Percentiles rank a stretch among this genome's conserved stretches.
These are phyloP conservation scores for Biscogniauxia sp. DNA, from an alignment of 2,329 filamentous ascomycete species.

Conservation along the genomic window DNA sequence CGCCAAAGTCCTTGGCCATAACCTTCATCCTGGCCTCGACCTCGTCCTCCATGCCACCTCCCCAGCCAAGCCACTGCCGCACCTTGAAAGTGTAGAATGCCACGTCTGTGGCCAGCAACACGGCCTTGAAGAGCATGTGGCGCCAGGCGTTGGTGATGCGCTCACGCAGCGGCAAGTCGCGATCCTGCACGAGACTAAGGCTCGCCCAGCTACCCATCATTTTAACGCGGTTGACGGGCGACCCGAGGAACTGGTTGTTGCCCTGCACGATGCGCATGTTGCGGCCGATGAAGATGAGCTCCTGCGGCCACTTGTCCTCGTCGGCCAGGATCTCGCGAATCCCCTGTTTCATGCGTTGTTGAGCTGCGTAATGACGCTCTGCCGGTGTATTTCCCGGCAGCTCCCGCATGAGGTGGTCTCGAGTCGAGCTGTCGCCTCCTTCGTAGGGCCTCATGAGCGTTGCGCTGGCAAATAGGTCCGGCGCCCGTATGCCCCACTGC, in stretches of 20 bases:
- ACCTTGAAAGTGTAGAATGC: conserved; percentile 81
- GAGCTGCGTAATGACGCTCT: conserved; percentile 87
- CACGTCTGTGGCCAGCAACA: conserved; percentile 74
- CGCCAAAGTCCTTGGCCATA: conserved; percentile 87
- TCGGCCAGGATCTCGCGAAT: conserved; percentile 71
- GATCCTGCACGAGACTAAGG: conserved; percentile 74
- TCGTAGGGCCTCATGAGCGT: conserved; percentile 89
- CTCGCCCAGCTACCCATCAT: conserved; percentile 91
- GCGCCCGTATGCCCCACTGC: conserved; percentile 83
- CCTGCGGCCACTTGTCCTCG: conserved; percentile 84
- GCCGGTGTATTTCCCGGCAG: conserved; percentile 56
- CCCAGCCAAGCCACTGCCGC: conserved; percentile 71
- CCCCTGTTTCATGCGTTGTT: conserved; percentile 72
- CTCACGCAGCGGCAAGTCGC: conserved; percentile 59
- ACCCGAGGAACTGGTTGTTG: conserved; percentile 88
- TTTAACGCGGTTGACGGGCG: conserved; percentile 88
- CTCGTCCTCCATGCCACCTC: conserved; percentile 90
- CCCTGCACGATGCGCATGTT: conserved; percentile 92
- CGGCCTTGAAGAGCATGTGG: conserved; percentile 78
- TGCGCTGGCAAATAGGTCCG: conserved; percentile 87
- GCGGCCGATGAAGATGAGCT: conserved; percentile 87
- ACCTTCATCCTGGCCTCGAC: conserved; percentile 83
- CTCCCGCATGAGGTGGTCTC: conserved; percentile 63
- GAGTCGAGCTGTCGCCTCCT: conserved; percentile 71
- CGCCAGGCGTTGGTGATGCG: conserved; percentile 67